Base-by-base conservation (phyloP, 441 rosid species). In the Populus hybrid region DNA sequence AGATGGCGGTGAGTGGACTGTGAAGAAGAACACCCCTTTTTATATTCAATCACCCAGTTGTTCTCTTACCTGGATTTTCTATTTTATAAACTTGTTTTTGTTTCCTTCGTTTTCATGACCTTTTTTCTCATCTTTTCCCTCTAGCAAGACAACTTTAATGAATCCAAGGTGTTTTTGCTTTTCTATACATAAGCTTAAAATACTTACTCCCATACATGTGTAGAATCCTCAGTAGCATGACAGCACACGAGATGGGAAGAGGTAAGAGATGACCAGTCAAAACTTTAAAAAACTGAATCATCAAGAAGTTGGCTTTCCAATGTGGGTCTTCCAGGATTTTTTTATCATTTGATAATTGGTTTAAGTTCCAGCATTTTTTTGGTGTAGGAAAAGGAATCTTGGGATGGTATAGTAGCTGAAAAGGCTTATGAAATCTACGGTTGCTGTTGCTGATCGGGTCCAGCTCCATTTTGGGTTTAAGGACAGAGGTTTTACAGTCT, bases 91-190 rank as follows among this genome's bases (percentile, higher is more conserved):
- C 69, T 71, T 63, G 28, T 34, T 82, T 73, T 26, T 68, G 61
- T 36, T 77, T 57, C 35, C 74, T 40, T 74, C 69, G 76, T 69
- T 79, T 67, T 73, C 53, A 21, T 78, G 67, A 72, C 71, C 35
- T 72, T 32, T 59, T n/a, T 30, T 12, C 36, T 66, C 10, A 3
- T 66, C 23, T 32, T 18, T 72, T 74, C 38, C 57, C 57, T 35
- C 75, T 11, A 74, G 74, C 50, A 46, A 71, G 81, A 75, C 80
- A 83, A 70, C 76, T 83, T 84, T 77, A 76, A 71, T 81, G 86
- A 85, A 88, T 79, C 81, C 86, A 74, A 85, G 77, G 88, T 75
- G 82, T 82, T 64, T 24, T 80, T 76, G 82, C 74, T 79, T 79
- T 73, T 74, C 23, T 57, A 28, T 24, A 10, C 0, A 35, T 75